Base-by-base conservation (phyloP, 768 basidiomycete genomes). In the Leccinum rimulosum region DNA sequence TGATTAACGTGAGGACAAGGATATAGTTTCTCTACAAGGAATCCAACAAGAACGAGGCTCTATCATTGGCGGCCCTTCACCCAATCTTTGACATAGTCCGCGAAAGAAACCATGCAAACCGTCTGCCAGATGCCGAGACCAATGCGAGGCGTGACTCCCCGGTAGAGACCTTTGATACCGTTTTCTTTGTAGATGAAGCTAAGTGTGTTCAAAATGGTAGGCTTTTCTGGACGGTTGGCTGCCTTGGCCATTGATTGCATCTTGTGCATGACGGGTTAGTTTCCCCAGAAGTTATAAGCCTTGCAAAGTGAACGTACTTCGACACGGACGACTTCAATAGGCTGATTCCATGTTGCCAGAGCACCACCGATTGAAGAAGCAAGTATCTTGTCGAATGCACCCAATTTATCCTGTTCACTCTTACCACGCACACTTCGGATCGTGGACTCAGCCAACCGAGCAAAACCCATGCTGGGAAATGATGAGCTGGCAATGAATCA, bases 221-320 rank as follows among this genome's bases (percentile, higher is more conserved):
- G 81, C 74, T 95, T 98, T 47, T 85, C 91, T 1, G 95, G 95
- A 50, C 95, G 88, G 70, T 92, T 92, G 22, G 82, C 81, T 6
- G 75, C 66, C 75, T 98, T 98, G 27, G 92, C 87, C 90, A 98
- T 98, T 52, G 94, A 96, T 85, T 99, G 97, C 97, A 99, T 98
- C 93, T 97, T 70, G 58, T 2, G n/a, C 4, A 40, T 43, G 30
- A 58, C 45, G 14, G 36, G 52, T 64, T 61, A 63, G 54, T 52
- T 54, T 28, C 54, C 22, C 17, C n/a, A 27, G 8, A 30, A 4
- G 38, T n/a, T 1, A 52, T 3, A 4, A 30, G 6, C 7, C 2
- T 19, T 2, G 6, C 14, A 33, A 43, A 45, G 28, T 22, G 19
- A 30, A 64, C 72, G 47, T 71, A 93, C 94, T 82, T 97, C 95